phyloP scores from a whole-genome alignment of 495 filamentous ascomycete species.

The Friedmanniomyces endolithicus region DNA sequence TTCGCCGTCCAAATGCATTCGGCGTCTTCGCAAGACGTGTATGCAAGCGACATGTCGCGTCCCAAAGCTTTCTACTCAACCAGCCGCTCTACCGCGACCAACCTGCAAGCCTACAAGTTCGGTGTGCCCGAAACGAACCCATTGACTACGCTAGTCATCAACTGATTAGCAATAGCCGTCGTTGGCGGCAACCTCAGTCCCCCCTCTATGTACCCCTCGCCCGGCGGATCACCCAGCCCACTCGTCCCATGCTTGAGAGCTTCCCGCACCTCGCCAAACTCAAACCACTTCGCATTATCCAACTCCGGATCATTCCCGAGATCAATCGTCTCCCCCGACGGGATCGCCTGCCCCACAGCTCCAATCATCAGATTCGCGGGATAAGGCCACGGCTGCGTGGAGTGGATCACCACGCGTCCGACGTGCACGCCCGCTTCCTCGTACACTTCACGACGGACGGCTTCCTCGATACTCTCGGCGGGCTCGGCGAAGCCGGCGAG shows the following conservation, averaged over 20 bases:
- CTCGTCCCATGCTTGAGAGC: slow-evolving; percentile 38
- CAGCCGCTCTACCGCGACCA: neutral
- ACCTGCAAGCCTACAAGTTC: slow-evolving; percentile 15
- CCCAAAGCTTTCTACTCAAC: neutral
- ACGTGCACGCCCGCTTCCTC: slow-evolving; percentile 81
- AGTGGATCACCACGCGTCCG: slow-evolving; percentile 81
- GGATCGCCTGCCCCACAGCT: slow-evolving; percentile 71
- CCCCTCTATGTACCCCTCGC: slow-evolving; percentile 53
- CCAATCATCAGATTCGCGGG: slow-evolving; percentile 93
- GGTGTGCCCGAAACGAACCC: slow-evolving; percentile 27
- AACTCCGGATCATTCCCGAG: slow-evolving; percentile 83
- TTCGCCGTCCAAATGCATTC: too few species aligned
- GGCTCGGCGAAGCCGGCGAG: slow-evolving; percentile 93
- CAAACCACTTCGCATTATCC: slow-evolving; percentile 78
- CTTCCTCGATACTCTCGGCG: slow-evolving; percentile 87
- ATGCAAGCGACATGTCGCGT: neutral
- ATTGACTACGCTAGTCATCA: slow-evolving; percentile 30
- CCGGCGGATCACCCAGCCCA: slow-evolving; percentile 51
- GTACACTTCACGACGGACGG: slow-evolving; percentile 89
- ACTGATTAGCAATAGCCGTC: slow-evolving; percentile 39
- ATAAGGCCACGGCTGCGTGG: slow-evolving; percentile 84
- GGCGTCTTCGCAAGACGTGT: neutral
- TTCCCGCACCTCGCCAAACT: slow-evolving; percentile 46
- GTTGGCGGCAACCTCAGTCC: slow-evolving; percentile 32
- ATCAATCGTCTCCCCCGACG: slow-evolving; percentile 63